Conservation (phyloP, 1,284 basidiomycete species). For the Ceratobasidium theobromae region DNA sequence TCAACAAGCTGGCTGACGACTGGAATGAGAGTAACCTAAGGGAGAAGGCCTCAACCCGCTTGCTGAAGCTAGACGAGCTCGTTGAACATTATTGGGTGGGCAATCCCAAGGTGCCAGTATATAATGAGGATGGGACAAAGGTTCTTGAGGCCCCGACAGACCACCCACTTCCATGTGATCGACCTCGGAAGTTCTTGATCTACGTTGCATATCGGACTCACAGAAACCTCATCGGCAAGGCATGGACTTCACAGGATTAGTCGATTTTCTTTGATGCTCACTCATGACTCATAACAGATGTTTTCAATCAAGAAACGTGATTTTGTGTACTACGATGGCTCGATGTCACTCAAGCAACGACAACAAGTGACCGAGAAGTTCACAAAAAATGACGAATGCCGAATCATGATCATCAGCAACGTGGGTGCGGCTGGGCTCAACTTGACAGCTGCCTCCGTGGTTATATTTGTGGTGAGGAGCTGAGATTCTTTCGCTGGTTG, state of each 20-base stretch:
- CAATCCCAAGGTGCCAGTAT: background rate
- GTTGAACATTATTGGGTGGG: slow-evolving; percentile 2
- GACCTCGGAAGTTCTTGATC: slow-evolving; percentile 8
- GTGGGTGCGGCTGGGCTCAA: slow-evolving; percentile 17
- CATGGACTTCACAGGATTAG: background rate
- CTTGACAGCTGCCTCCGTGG: background rate
- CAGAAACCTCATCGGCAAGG: background rate
- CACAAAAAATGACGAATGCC: background rate
- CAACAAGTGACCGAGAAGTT: background rate
- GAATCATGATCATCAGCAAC: slow-evolving; percentile 22
- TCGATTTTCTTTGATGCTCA: background rate
- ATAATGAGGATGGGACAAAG: background rate
- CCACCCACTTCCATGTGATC: background rate
- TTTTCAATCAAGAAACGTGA: background rate
- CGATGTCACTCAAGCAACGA: background rate
- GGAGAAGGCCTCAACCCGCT: background rate
- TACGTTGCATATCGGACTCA: background rate
- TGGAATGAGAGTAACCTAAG: background rate
- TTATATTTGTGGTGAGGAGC: background rate
- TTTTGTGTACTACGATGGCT: background rate
- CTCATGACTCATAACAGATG: background rate
- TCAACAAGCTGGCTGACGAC: background rate
- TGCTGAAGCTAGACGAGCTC: background rate
- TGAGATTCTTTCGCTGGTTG: background rate
- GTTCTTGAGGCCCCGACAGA: background rate